These are phyloP conservation scores for Amanita molliuscula DNA, from an alignment of 768 basidiomycete genomes.

Conservation along the genomic window DNA sequence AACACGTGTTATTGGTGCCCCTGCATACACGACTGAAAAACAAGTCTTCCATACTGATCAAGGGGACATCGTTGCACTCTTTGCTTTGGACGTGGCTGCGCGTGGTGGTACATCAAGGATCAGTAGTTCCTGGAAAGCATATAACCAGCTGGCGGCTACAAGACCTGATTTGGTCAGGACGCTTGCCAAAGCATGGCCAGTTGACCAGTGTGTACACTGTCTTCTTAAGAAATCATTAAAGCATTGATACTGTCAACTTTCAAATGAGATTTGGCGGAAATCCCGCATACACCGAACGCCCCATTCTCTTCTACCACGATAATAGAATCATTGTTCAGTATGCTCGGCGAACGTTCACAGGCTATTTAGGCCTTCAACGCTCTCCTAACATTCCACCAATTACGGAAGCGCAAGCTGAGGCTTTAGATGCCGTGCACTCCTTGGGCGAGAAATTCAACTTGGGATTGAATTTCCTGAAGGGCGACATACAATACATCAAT, in stretches of 20 bases:
- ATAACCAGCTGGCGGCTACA: constrained; percentile 35
- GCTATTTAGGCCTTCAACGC: constrained; percentile 25
- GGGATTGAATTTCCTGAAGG: constrained; percentile 35
- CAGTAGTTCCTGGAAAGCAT: constrained; percentile 31
- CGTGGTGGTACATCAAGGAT: constrained; percentile 36
- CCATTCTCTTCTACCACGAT: constrained; percentile 30
- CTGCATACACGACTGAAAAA: constrained; percentile 38
- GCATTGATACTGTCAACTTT: not conserved
- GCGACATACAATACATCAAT: constrained; percentile 41
- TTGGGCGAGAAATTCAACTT: constrained; percentile 32
- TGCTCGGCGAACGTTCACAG: constrained; percentile 32
- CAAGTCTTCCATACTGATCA: constrained; percentile 41
- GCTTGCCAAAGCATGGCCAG: constrained; percentile 30
- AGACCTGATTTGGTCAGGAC: constrained; percentile 33
- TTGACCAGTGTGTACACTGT: constrained; percentile 26
- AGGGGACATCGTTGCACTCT: constrained; percentile 34
- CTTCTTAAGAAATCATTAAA: not conserved
- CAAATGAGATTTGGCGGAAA: constrained; percentile 25
- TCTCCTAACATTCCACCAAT: constrained; percentile 32
- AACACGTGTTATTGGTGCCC: constrained; percentile 29
- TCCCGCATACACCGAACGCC: constrained; percentile 25
- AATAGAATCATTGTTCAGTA: constrained; percentile 34
- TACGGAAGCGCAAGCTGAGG: constrained; percentile 39
- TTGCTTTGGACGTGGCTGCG: constrained; percentile 30
- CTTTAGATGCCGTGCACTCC: constrained; percentile 34